A percentile compares a stretch with the other conserved stretches of the same genome.
phyloP scores from a whole-genome alignment of 306 rosid genomes.

The Dalbergia oliveri region DNA sequence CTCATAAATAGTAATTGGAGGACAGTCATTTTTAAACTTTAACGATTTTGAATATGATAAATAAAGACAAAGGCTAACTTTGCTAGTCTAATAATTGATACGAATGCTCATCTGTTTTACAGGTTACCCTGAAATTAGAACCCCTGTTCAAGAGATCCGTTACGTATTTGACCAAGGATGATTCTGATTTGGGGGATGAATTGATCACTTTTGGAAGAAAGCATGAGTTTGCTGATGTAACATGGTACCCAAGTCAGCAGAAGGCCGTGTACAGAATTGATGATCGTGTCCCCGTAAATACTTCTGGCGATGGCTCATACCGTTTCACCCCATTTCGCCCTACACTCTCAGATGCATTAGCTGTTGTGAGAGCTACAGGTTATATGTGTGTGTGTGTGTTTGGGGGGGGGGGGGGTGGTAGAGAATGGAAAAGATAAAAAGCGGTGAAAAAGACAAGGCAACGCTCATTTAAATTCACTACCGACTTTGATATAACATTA shows the following conservation, averaged over 20 bases:
- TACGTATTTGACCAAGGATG: conserved; percentile 54
- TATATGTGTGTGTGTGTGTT: too few relatives aligned
- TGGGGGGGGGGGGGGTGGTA: too few relatives aligned
- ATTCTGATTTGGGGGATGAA: conserved; percentile 64
- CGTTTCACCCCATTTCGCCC: conserved; percentile 63
- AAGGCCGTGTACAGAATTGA: conserved; percentile 65
- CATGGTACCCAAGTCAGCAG: conserved; percentile 71
- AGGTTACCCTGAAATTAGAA: conserved; percentile 72
- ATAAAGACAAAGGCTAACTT: too few relatives aligned
- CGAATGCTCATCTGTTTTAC: not conserved
- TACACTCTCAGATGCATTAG: conserved; percentile 43
- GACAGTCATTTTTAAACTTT: too few relatives aligned
- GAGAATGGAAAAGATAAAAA: too few relatives aligned
- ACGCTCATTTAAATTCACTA: too few relatives aligned
- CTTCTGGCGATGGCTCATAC: conserved; percentile 58
- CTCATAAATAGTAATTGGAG: too few relatives aligned
- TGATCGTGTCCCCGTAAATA: conserved; percentile 56
- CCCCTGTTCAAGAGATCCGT: conserved; percentile 70
- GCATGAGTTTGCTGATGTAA: conserved; percentile 70
- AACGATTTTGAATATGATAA: too few relatives aligned
- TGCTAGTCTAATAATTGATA: too few relatives aligned
- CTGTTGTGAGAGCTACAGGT: conserved; percentile 53
- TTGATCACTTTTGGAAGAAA: conserved; percentile 55
- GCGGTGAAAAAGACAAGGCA: too few relatives aligned
- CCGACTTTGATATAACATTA: too few relatives aligned